phyloP scores from a whole-genome alignment of 805 yeast species.

The Cyberlindnera meyerae region DNA sequence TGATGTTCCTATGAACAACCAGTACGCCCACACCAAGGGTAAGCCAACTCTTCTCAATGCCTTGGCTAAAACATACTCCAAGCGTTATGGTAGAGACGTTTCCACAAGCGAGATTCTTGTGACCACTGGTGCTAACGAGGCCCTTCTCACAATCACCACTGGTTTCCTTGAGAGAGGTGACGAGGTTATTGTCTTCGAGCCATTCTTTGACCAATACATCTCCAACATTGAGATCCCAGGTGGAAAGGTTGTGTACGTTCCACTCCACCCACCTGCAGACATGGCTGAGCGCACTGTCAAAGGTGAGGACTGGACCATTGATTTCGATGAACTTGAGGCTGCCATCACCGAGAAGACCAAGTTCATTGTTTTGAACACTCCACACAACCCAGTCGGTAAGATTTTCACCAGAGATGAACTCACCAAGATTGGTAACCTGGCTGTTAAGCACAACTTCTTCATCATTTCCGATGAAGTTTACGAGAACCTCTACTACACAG shows the following conservation, averaged over 20 bases:
- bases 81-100: conserved; percentile 54
- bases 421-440: conserved; percentile 67
- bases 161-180: conserved; percentile 86
- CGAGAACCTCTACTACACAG: conserved; percentile 75
- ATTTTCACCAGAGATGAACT: conserved; percentile 77
- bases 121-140: conserved; percentile 97
- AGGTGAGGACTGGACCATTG: conserved; percentile 85
- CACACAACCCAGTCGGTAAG: conserved; percentile 96
- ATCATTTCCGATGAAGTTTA: conserved; percentile 93
- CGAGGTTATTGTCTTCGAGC: conserved; percentile 94
- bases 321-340: conserved; percentile 68
- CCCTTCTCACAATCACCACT: conserved; percentile 77
- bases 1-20: conserved; percentile 71
- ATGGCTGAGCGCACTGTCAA: conserved; percentile 57
- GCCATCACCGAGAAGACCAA: conserved; percentile 76
- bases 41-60: conserved; percentile 71
- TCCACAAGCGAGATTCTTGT: conserved; percentile 63
- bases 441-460: conserved; percentile 77
- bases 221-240: conserved; percentile 92
- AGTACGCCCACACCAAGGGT: conserved; percentile 90
- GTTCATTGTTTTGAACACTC: conserved; percentile 83
- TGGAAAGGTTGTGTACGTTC: conserved; percentile 84
- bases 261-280: conserved; percentile 76
- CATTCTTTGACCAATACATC: conserved; percentile 95
- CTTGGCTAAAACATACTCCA: conserved; percentile 65